Evolutionary conservation across 1,139 yeast genomes (phyloP), one percentile per base, ranked within the genome.

Genomic region (Candida tunisiensis): DNA sequence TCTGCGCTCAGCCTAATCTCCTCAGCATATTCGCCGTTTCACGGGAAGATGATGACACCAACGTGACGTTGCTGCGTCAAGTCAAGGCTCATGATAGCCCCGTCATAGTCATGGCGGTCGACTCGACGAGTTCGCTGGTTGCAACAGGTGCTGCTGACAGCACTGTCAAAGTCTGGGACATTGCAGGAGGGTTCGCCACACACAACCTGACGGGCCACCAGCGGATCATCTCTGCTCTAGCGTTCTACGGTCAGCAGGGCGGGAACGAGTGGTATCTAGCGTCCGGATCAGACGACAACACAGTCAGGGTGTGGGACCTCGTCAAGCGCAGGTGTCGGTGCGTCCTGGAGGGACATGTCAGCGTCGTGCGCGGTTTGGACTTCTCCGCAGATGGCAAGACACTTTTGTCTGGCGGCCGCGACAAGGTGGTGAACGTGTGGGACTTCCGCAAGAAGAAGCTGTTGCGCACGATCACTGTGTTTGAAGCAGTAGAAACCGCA

Each of bases 61-160:
- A 28, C n/a, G 32, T 25, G 8, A 28, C 23, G 6, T 28, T 34
- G 4, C 30, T 30, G 22, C 34, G 45, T 40, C 36, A 45, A 45
- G 25, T 67, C 58, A 34, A 55, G 51, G 46, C 62, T 60, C 49
- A 57, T 55, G 49, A 78, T 62, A 48, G 94, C 1, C 94, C 96
- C 1, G 78, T 80, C 2, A 79, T 79, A 48, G 74, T 82, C 12
- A 65, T 83, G 31, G 62, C 74, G 9, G 68, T 69, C 18, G 98
- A 88, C 49, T 50, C 68, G 5, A 82, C 95, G 0, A 77, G 93
- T 10, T 69, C 93, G 4, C 59, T 88, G 27, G 69, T 85, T 44
- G 93, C 94, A 20, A 74, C 91, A 43, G 99, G 99, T 27, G 88
- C 93, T 26, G 78, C 95, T 1, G 98, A 91, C 48, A 96, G 98